Conservation (phyloP, 139 green algal species). For the Eudorina sp. region DNA sequence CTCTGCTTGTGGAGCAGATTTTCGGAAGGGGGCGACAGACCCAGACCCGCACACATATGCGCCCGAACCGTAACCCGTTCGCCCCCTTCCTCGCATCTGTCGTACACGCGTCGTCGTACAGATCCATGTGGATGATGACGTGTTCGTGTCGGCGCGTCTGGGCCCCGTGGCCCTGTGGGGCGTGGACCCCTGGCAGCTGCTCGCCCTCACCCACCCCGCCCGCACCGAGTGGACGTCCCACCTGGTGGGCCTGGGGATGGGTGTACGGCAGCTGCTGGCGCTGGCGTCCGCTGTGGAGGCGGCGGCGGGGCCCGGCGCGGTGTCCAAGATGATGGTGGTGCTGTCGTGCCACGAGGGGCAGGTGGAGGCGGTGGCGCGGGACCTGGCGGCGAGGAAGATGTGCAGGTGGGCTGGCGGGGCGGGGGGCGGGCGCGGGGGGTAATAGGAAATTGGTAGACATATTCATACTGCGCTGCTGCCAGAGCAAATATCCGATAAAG, state of each 20-base stretch:
- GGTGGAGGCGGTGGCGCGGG: conserved; percentile 28
- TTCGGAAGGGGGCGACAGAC: too few relatives aligned
- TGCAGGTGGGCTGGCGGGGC: not conserved
- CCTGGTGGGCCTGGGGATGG: conserved; percentile 41
- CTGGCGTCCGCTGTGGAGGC: conserved; percentile 39
- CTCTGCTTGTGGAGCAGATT: too few relatives aligned
- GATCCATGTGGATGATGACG: conserved; percentile 47
- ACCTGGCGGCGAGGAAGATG: conserved; percentile 21
- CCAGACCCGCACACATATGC: too few relatives aligned
- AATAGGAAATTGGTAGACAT: too few relatives aligned
- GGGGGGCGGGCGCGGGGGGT: not conserved
- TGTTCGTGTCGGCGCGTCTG: not conserved
- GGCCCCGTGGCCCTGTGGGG: conserved; percentile 14
- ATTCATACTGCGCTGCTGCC: too few relatives aligned
- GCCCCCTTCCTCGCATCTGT: not conserved
- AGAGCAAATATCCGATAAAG: too few relatives aligned
- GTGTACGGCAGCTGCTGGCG: conserved; percentile 40
- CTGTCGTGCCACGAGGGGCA: conserved; percentile 36
- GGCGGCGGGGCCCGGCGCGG: conserved; percentile 7
- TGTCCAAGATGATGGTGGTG: conserved; percentile 21
- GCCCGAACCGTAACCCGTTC: too few relatives aligned
- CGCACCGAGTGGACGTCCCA: conserved; percentile 24
- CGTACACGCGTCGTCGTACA: not conserved
- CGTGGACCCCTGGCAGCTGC: conserved; percentile 36
- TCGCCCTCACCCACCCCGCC: conserved; percentile 16